Conservation (phyloP, 2,329 filamentous ascomycete genomes). For the Fusarium sacchari region DNA sequence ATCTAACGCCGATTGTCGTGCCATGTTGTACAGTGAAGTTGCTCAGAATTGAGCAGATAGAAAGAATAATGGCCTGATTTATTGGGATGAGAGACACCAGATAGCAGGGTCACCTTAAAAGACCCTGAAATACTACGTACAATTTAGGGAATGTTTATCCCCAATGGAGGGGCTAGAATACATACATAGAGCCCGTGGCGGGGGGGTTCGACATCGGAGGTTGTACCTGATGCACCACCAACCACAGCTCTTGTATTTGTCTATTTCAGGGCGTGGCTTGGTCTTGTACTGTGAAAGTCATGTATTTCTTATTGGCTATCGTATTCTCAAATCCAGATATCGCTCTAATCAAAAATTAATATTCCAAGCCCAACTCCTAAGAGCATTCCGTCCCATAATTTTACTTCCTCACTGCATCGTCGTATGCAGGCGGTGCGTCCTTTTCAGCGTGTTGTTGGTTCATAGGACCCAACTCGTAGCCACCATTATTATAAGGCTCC, state of each 20-base stretch:
- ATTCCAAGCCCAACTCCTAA: background rate
- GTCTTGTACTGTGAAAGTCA: background rate
- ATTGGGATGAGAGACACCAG: background rate
- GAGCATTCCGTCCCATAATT: background rate
- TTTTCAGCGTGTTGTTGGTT: constrained; percentile 1
- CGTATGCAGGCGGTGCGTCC: constrained; percentile 38
- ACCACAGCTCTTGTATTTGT: constrained; percentile 35
- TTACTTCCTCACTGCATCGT: constrained; percentile 31
- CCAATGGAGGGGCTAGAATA: constrained; percentile 19
- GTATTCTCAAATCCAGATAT: background rate
- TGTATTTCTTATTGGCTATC: background rate
- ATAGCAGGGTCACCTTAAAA: background rate
- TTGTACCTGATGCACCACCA: constrained; percentile 19
- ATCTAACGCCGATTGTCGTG: constrained; percentile 25
- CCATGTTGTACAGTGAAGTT: constrained; percentile 2
- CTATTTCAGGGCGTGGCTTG: constrained; percentile 1
- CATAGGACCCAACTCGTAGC: constrained; percentile 7
- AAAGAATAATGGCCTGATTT: constrained; percentile 12
- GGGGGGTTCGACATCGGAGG: constrained; percentile 45
- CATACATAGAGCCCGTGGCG: too few relatives aligned
- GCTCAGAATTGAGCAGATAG: background rate
- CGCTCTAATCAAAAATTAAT: background rate
- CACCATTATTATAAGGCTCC: background rate
- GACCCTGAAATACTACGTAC: background rate
- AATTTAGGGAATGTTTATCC: background rate